phyloP scores from a whole-genome alignment of 2,329 filamentous ascomycete genomes.

The Cytospora schulzeri region DNA sequence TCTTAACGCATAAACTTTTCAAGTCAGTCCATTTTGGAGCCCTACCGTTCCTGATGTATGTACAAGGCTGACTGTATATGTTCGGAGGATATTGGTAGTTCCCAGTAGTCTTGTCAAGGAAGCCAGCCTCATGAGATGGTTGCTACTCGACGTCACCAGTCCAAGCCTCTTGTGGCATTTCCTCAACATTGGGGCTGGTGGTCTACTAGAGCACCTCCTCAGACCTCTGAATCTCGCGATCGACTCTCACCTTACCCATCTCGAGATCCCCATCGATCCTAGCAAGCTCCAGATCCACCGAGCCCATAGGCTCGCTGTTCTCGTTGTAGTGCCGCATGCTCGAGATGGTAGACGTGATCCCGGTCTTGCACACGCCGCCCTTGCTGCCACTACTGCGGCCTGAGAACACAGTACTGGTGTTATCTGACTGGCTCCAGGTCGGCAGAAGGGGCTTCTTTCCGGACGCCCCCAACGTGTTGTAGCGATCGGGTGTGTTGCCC shows the following conservation, averaged over 20 bases:
- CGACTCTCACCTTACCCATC: constrained; percentile 34
- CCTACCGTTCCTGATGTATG: background rate
- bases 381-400: constrained; percentile 9
- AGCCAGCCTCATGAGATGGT: background rate
- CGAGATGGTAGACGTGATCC: constrained; percentile 20
- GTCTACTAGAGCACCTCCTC: constrained; percentile 36
- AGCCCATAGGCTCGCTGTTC: constrained; percentile 32
- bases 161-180: background rate
- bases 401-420: constrained; percentile 22
- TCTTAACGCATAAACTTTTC: background rate
- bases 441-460: constrained; percentile 24
- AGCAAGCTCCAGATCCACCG: constrained; percentile 38
- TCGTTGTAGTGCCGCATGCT: constrained; percentile 31
- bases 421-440: constrained; percentile 23
- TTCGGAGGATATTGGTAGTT: background rate
- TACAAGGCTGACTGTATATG: background rate
- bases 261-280: constrained; percentile 33
- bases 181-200: background rate
- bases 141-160: background rate
- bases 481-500: constrained; percentile 30
- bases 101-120: background rate
- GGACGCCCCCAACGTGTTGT: constrained; percentile 17
- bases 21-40: background rate
- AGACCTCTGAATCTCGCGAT: constrained; percentile 37
- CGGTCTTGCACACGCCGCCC: constrained; percentile 32